Evolutionary conservation across 164 flowering plant species (phyloP), one percentile per base, ranked within the genome.

Genomic region (Magnolia officinalis): DNA sequence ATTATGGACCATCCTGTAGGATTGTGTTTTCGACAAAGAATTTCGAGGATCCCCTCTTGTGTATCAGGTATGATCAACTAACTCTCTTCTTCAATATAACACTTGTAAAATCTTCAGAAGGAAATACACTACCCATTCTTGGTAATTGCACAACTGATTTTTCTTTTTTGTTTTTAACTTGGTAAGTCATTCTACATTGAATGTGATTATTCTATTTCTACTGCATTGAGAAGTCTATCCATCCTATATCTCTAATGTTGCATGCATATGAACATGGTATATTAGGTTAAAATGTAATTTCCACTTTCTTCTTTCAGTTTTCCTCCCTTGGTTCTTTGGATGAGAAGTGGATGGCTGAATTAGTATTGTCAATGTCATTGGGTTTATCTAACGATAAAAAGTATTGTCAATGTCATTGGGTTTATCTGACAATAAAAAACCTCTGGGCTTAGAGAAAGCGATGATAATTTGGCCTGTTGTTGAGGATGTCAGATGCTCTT

Each of bases 261-360:
- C 24, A 50, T 65, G 29, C 63, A 21, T 58, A 61, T 70, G 24
- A 49, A 20, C 37, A 37, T 37, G 45, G 45, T 37, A 37, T 3
- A 37, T 71, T 50, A 24, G 51, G 18, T 52, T 11, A 61, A 79
- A 58, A 58, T 20, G 49, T 63, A 31, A 71, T 16, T 75, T 19
- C 4, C 19, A 63, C 45, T 79, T 31, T 69, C 20, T 37, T 80
- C 1, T 74, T 88, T 78, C 86, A 96, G 98, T 96, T 96, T 80
- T 96, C 99, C 49, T 96, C 99, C 67, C 90, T 96, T 74, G 99
- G 98, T 78, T 96, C 98, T 49, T 82, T 96, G 87, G 98, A 96
- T 81, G 98, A 96, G 85, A 96, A 96, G 84, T 96, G 99, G 99
- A 93, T 96, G 98, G 81, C 86, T 68, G 99, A 96, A 85, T 81